These are phyloP conservation scores for Saksenaea vasiformis DNA, from an alignment of 371 early-diverging fungal species.

Conservation along the genomic window DNA sequence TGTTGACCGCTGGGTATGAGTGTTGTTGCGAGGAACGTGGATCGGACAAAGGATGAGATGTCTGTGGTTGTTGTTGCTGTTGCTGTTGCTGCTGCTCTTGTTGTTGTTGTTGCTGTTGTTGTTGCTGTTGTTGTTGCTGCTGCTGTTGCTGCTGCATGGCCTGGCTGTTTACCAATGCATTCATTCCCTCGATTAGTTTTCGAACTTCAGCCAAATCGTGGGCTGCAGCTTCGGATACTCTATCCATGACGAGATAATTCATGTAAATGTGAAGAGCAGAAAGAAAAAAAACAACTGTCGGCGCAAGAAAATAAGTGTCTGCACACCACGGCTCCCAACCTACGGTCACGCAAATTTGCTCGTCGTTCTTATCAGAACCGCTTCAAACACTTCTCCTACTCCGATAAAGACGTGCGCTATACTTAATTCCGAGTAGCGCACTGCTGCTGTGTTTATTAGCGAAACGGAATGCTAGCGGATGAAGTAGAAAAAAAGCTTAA, in stretches of 20 bases:
- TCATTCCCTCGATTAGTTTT: slow-evolving; percentile 56
- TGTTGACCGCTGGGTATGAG: not conserved
- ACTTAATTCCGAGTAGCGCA: too few relatives aligned
- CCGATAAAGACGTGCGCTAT: too few relatives aligned
- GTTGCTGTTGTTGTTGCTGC: slow-evolving; percentile 29
- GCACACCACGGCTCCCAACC: too few relatives aligned
- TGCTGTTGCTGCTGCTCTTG: slow-evolving; percentile 13
- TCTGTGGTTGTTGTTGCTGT: slow-evolving; percentile 21
- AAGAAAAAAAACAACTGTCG: not conserved
- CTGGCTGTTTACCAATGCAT: slow-evolving; percentile 43
- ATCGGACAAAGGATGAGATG: not conserved
- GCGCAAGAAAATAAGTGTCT: too few relatives aligned
- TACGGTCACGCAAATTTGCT: too few relatives aligned
- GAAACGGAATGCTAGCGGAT: too few relatives aligned
- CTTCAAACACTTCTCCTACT: too few relatives aligned
- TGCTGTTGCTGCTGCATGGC: slow-evolving; percentile 40
- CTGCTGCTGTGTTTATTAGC: too few relatives aligned
- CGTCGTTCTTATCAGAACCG: too few relatives aligned
- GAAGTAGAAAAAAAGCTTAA: too few relatives aligned
- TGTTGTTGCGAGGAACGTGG: slow-evolving; percentile 2
- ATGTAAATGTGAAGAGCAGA: not conserved
- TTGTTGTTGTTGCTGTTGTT: slow-evolving; percentile 21
- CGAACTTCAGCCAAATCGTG: slow-evolving; percentile 53
- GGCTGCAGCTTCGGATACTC: slow-evolving; percentile 52
- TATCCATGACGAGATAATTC: slow-evolving; percentile 35